These are phyloP conservation scores for Fomitopsis palustris DNA, from an alignment of 1,284 basidiomycete species.

Conservation along the genomic window DNA sequence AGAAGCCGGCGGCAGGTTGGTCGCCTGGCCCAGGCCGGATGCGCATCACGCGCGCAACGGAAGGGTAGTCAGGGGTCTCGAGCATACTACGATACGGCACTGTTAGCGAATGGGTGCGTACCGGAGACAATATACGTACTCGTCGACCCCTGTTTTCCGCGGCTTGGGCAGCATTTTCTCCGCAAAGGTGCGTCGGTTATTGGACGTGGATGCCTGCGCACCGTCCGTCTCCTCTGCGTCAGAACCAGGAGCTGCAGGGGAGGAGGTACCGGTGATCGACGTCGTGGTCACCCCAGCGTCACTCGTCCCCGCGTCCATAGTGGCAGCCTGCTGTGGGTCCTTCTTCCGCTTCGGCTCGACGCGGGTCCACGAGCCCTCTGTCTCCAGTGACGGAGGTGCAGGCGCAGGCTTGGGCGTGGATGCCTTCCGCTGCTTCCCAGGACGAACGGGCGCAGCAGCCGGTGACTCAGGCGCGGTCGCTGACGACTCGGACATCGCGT, in stretches of 20 bases:
- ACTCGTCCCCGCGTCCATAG: conserved; percentile 40
- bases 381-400: conserved; percentile 27
- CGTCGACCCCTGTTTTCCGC: conserved; percentile 61
- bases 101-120: not conserved
- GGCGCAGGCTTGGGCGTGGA: conserved; percentile 13
- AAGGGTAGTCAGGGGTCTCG: conserved; percentile 52
- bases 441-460: conserved; percentile 11
- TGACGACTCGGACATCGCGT: conserved; percentile 30
- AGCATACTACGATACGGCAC: conserved; percentile 46
- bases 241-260: conserved; percentile 43
- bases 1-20: conserved; percentile 58
- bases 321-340: conserved; percentile 4
- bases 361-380: conserved; percentile 57
- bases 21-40: conserved; percentile 53
- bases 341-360: conserved; percentile 26
- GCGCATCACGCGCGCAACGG: conserved; percentile 58
- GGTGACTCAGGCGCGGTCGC: conserved; percentile 30
- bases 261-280: conserved; percentile 52
- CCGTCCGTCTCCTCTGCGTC: conserved; percentile 32
- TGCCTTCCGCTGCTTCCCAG: conserved; percentile 20
- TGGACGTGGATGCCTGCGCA: conserved; percentile 17
- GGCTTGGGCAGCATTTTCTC: conserved; percentile 58
- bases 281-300: conserved; percentile 49
- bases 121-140: conserved; percentile 40
- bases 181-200: conserved; percentile 44